phyloP scores from a whole-genome alignment of 208 protist genomes.

The Porcisia deanei region DNA sequence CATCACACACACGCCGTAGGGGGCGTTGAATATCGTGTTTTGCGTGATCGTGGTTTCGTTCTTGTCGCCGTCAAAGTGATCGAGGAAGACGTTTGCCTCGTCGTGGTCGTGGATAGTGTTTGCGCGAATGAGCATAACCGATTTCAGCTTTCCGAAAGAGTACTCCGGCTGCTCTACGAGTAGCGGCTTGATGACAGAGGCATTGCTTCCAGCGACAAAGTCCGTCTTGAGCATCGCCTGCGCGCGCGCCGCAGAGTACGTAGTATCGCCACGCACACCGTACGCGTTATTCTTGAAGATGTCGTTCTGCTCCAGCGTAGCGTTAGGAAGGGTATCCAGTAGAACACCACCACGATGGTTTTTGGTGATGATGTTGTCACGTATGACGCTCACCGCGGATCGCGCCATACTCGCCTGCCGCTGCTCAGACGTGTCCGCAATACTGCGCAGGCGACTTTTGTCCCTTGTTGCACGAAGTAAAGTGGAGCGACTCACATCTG shows the following conservation, averaged over 20 bases:
- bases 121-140: slow-evolving; percentile 24
- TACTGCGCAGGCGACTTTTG: slow-evolving; percentile 30
- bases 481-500: slow-evolving; percentile 9
- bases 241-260: slow-evolving; percentile 41
- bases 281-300: slow-evolving; percentile 71
- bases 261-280: slow-evolving; percentile 63
- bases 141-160: slow-evolving; percentile 14
- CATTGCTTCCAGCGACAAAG: neutral
- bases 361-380: slow-evolving; percentile 54
- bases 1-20: slow-evolving; percentile 64
- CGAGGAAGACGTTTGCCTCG: slow-evolving; percentile 60
- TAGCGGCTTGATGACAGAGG: slow-evolving; percentile 1
- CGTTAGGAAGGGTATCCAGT: slow-evolving; percentile 44
- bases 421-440: slow-evolving; percentile 25
- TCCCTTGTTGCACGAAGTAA: slow-evolving; percentile 9
- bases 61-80: slow-evolving; percentile 32
- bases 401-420: slow-evolving; percentile 26
- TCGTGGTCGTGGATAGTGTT: slow-evolving; percentile 68
- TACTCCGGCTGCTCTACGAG: neutral
- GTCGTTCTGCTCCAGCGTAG: slow-evolving; percentile 66
- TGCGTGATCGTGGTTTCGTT: slow-evolving; percentile 37
- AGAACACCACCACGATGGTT: slow-evolving; percentile 78
- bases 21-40: slow-evolving; percentile 68
- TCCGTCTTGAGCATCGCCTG: slow-evolving; percentile 31
- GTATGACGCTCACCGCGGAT: slow-evolving; percentile 33